These are phyloP conservation scores for Saccharomycopsis lassenensis DNA, from an alignment of 805 yeast genomes.

Conservation along the genomic window DNA sequence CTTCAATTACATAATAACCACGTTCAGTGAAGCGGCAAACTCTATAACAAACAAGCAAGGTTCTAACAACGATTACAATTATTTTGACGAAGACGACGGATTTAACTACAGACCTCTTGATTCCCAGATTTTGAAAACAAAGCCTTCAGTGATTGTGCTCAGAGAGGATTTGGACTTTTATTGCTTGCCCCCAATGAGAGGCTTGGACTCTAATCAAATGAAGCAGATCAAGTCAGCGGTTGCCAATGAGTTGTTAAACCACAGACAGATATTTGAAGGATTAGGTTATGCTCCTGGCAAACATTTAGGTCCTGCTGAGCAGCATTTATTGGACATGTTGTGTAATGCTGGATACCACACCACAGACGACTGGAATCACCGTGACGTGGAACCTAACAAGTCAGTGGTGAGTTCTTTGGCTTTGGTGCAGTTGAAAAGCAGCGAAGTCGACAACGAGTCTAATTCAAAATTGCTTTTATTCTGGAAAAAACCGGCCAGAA, in stretches of 20 bases:
- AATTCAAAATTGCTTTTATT: slow-evolving; percentile 62
- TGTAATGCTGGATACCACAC: slow-evolving; percentile 75
- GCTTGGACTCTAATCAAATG: slow-evolving; percentile 48
- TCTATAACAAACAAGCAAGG: slow-evolving; percentile 36
- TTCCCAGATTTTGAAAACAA: slow-evolving; percentile 56
- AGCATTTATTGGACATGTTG: slow-evolving; percentile 88
- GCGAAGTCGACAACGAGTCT: slow-evolving; percentile 21
- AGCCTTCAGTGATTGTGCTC: slow-evolving; percentile 84
- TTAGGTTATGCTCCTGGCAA: slow-evolving; percentile 46
- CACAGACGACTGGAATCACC: slow-evolving; percentile 72
- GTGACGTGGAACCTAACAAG: slow-evolving; percentile 79
- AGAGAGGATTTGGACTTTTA: slow-evolving; percentile 92
- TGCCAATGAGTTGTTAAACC: slow-evolving; percentile 50
- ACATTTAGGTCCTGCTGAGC: slow-evolving; percentile 78
- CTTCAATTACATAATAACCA: slow-evolving; percentile 68
- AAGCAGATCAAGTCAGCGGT: slow-evolving; percentile 60
- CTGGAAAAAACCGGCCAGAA: slow-evolving; percentile 97
- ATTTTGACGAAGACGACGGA: slow-evolving; percentile 12
- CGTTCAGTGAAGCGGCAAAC: slow-evolving; percentile 58
- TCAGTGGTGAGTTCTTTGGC: slow-evolving; percentile 81
- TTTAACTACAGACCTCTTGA: slow-evolving; percentile 31
- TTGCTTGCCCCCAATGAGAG: slow-evolving; percentile 66
- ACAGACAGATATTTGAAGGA: slow-evolving; percentile 65
- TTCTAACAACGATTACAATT: slow-evolving; percentile 22
- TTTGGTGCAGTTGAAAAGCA: slow-evolving; percentile 45